Evolutionary conservation across 495 filamentous ascomycete species (phyloP).

Genomic region (Haplographium delicatum): DNA sequence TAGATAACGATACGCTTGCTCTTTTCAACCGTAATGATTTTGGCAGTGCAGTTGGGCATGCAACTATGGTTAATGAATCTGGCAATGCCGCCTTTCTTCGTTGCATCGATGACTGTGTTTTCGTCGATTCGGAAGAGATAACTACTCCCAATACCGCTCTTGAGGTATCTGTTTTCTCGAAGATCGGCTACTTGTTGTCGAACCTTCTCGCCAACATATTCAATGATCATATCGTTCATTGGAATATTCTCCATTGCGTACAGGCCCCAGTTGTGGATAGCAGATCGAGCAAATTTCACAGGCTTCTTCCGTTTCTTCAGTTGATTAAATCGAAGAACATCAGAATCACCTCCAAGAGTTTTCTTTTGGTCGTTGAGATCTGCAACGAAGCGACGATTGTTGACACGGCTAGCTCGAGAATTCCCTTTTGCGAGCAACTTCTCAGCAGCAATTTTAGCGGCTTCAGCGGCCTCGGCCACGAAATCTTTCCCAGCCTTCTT

Average conservation of each 20-base stretch:
- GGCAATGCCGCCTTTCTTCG: constrained; percentile 96
- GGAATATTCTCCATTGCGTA: constrained; percentile 97
- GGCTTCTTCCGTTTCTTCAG: constrained; percentile 99
- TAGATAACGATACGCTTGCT: constrained; percentile 99
- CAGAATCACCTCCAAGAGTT: constrained; percentile 76
- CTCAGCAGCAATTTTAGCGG: constrained; percentile 69
- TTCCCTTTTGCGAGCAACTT: constrained; percentile 70
- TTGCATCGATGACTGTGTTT: constrained; percentile 94
- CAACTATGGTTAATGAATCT: constrained; percentile 99
- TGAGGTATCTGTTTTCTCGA: constrained; percentile 83
- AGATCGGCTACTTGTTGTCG: constrained; percentile 94
- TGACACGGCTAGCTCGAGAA: constrained; percentile 86
- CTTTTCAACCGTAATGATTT: constrained; percentile 99
- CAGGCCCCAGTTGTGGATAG: constrained; percentile 98
- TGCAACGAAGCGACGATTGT: constrained; percentile 87
- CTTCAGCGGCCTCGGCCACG: constrained; percentile 59
- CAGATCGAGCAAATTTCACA: constrained; percentile 94
- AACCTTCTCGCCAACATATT: constrained; percentile 98
- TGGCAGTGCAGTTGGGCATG: constrained; percentile 96
- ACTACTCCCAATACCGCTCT: constrained; percentile 93
- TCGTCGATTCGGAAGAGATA: constrained; percentile 99
- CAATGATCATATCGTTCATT: constrained; percentile 99
- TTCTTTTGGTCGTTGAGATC: constrained; percentile 93
- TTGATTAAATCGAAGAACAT: constrained; percentile 95
- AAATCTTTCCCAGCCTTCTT: constrained; percentile 64